Evolutionary conservation across 371 early-diverging fungal genomes (phyloP).

Genomic region (Phascolomyces articulosus): DNA sequence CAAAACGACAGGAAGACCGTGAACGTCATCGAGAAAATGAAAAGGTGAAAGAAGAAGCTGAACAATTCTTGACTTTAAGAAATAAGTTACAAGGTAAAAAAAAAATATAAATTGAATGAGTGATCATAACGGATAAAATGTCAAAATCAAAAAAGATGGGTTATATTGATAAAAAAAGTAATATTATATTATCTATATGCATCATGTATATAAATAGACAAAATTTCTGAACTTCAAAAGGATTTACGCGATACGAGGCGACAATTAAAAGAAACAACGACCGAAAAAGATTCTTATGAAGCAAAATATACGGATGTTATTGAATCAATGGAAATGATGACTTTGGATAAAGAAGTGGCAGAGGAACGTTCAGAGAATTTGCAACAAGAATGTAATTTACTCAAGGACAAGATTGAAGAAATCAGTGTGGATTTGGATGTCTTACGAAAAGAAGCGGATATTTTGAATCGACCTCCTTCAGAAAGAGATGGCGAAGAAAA

Average conservation of each 20-base stretch:
- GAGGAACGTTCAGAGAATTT: constrained; percentile 84
- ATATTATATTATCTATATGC: no score
- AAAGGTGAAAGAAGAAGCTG: constrained; percentile 73
- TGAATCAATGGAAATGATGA: constrained; percentile 83
- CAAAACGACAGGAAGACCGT: constrained; percentile 82
- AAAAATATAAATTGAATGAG: background rate
- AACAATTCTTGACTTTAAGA: constrained; percentile 66
- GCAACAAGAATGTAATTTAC: constrained; percentile 69
- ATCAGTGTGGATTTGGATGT: constrained; percentile 74
- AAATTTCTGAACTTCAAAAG: constrained; percentile 71
- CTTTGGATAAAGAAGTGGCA: constrained; percentile 91
- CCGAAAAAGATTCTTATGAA: constrained; percentile 70
- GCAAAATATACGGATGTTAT: constrained; percentile 69
- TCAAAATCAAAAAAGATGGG: background rate
- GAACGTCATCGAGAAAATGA: constrained; percentile 77
- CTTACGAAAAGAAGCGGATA: constrained; percentile 62
- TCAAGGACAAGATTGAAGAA: constrained; percentile 85
- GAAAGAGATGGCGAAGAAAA: constrained; percentile 36
- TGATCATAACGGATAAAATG: background rate
- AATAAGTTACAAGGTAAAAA: constrained; percentile 66
- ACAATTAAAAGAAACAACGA: constrained; percentile 53
- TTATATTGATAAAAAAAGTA: no score
- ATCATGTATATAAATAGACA: no score
- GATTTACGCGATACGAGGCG: constrained; percentile 70
- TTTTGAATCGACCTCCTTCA: constrained; percentile 35